A percentile compares a stretch with the other conserved stretches of the same genome.
phyloP scores from a whole-genome alignment of 306 rosid species.

The Senna siamea region DNA sequence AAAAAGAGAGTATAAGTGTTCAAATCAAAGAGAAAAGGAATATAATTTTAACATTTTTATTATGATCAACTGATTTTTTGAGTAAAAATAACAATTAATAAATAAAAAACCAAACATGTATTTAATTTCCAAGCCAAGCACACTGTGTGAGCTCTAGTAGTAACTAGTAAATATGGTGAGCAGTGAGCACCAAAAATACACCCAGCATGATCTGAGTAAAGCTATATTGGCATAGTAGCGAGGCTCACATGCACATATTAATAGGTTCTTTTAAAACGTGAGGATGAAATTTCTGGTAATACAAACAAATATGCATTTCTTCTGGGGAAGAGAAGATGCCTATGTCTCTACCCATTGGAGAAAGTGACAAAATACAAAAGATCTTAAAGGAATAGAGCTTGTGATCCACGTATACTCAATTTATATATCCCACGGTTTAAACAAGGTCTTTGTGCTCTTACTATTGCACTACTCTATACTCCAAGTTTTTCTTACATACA shows the following conservation, averaged over 20 bases:
- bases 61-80: too few species aligned
- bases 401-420: constrained; percentile 27
- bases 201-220: constrained; percentile 32
- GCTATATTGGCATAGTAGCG: constrained; percentile 23
- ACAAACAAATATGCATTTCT: constrained; percentile 42
- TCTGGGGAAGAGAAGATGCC: constrained; percentile 40
- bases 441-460: constrained; percentile 39
- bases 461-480: constrained; percentile 3
- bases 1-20: too few species aligned
- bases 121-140: too few species aligned
- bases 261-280: constrained; percentile 53
- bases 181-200: constrained; percentile 33
- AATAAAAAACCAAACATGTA: too few species aligned
- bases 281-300: constrained; percentile 43
- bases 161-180: too few species aligned
- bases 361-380: constrained; percentile 49
- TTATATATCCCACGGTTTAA: constrained; percentile 56
- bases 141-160: neutral
- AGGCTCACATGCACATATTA: constrained; percentile 42
- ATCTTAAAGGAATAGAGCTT: constrained; percentile 35
- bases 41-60: too few species aligned
- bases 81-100: too few species aligned
- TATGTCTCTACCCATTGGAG: constrained; percentile 47
- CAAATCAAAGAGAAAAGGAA: too few species aligned
- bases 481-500: neutral